Evolutionary conservation across 176 grass and related monocot species (phyloP).

Genomic region (Avena sativa): DNA sequence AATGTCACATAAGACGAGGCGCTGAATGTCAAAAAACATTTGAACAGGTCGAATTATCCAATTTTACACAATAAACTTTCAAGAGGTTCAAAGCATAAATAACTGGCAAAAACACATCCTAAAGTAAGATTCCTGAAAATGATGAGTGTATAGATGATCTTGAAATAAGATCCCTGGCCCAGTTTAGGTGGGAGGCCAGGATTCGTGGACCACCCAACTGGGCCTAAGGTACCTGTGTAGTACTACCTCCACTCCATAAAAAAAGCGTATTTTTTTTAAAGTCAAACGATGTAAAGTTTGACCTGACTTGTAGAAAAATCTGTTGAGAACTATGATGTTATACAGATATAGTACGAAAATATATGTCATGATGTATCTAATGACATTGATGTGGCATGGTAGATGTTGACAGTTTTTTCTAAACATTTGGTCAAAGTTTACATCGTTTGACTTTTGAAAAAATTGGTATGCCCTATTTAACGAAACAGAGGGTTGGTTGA

Average conservation of each 20-base stretch:
- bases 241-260: background rate
- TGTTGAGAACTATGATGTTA: no score
- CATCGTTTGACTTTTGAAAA: background rate
- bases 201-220: background rate
- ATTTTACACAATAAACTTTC: background rate
- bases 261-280: no score
- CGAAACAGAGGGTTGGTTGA: no score
- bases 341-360: no score
- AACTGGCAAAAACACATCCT: background rate
- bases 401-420: no score
- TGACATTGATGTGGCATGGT: no score
- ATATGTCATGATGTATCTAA: no score
- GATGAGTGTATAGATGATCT: background rate
- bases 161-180: background rate
- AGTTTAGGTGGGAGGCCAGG: background rate
- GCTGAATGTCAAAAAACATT: background rate
- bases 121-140: slow-evolving; percentile 4
- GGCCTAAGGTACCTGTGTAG: background rate
- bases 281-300: no score
- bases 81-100: background rate
- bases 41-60: background rate
- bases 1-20: slow-evolving; percentile 14
- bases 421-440: no score
- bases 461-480: no score
- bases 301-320: no score